phyloP scores from a whole-genome alignment of 176 grass and related monocot species.

The Pharus latifolius region DNA sequence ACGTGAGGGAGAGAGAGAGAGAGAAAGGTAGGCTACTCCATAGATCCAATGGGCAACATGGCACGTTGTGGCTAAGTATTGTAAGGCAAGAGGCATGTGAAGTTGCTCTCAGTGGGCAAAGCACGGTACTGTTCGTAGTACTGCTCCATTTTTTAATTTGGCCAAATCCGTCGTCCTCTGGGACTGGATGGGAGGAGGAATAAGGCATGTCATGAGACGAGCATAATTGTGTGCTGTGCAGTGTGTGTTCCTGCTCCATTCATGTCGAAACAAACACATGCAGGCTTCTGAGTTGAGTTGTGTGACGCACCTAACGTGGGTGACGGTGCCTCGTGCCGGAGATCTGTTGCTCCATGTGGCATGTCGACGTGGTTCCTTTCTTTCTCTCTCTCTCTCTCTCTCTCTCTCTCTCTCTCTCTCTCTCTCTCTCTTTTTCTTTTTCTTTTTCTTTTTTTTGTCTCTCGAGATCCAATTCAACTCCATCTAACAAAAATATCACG shows the following conservation, averaged over 20 bases:
- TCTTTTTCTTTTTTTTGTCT: too few relatives aligned
- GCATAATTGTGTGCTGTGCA: too few relatives aligned
- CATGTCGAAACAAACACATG: too few relatives aligned
- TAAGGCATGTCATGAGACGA: background rate
- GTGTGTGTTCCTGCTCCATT: too few relatives aligned
- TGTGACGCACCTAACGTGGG: too few relatives aligned
- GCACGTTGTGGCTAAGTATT: background rate
- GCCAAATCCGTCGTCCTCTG: background rate
- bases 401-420: too few relatives aligned
- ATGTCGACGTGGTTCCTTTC: background rate
- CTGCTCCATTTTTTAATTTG: background rate
- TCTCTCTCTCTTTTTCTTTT: too few relatives aligned
- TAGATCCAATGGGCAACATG: background rate
- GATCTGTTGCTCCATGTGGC: constrained; percentile 13
- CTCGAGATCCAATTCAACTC: too few relatives aligned
- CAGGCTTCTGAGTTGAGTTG: too few relatives aligned
- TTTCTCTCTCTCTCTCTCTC: background rate
- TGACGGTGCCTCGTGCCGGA: constrained; percentile 18
- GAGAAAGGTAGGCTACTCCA: background rate
- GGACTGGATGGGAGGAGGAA: background rate
- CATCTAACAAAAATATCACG: too few relatives aligned
- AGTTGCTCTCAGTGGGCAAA: background rate
- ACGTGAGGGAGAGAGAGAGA: background rate
- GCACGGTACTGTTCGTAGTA: background rate
- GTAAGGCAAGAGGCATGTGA: background rate